These are phyloP conservation scores for Cystobasidium tubakii DNA, from an alignment of 768 basidiomycete species.

Conservation along the genomic window DNA sequence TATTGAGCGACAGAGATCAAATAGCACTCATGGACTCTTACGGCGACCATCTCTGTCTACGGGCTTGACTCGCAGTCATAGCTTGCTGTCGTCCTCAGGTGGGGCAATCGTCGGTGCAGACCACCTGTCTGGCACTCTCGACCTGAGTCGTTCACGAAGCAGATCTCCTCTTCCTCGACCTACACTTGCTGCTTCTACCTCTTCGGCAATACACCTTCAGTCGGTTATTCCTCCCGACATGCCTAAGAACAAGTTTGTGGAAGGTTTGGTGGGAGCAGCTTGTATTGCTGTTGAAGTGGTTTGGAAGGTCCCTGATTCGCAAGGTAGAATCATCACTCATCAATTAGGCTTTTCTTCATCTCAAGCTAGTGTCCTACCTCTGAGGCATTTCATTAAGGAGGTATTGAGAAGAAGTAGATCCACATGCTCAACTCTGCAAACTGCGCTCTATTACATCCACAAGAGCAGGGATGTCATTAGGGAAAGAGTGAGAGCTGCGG, in stretches of 20 bases:
- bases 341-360: background rate
- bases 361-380: conserved; percentile 33
- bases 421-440: conserved; percentile 73
- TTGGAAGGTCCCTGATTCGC: conserved; percentile 21
- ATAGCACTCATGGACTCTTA: background rate
- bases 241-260: conserved; percentile 33
- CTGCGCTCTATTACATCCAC: conserved; percentile 76
- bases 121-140: background rate
- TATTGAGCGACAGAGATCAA: conserved; percentile 8
- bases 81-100: background rate
- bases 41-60: background rate
- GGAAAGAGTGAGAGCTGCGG: conserved; percentile 58
- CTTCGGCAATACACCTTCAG: background rate
- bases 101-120: background rate
- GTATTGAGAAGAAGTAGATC: conserved; percentile 80
- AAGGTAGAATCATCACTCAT: background rate
- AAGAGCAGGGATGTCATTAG: conserved; percentile 69
- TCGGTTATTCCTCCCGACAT: background rate
- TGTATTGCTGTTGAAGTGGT: conserved; percentile 33
- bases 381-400: conserved; percentile 67
- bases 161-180: conserved; percentile 10
- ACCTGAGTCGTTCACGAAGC: background rate
- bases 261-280: conserved; percentile 39
- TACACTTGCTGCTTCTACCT: background rate
- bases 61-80: background rate